Conservation (phyloP, 768 basidiomycete species). For the Amanita fuliginea region DNA sequence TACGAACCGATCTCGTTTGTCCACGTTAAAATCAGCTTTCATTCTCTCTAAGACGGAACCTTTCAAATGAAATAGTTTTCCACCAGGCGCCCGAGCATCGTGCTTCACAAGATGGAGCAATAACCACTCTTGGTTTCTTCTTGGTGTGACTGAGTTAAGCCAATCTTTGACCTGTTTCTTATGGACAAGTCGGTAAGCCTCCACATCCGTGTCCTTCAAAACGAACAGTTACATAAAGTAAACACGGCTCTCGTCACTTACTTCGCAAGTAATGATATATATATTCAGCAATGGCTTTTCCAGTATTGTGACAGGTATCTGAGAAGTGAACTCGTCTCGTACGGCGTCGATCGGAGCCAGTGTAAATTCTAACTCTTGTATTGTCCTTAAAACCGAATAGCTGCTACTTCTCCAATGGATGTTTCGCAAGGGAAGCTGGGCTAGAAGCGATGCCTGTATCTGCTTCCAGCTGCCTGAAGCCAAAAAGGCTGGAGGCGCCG, state of each 20-base stretch:
- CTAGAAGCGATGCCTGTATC: slow-evolving; percentile 48
- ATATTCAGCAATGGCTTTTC: slow-evolving; percentile 84
- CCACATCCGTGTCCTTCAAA: slow-evolving; percentile 47
- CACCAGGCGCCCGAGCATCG: slow-evolving; percentile 45
- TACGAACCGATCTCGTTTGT: slow-evolving; percentile 72
- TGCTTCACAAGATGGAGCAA: slow-evolving; percentile 79
- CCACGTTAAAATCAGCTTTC: slow-evolving; percentile 82
- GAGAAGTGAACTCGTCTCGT: slow-evolving; percentile 66
- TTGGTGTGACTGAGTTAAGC: slow-evolving; percentile 52
- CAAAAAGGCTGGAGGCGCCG: slow-evolving; percentile 51
- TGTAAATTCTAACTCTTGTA: slow-evolving; percentile 78
- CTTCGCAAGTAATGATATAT: slow-evolving; percentile 84
- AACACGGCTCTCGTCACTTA: slow-evolving; percentile 21
- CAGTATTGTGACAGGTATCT: slow-evolving; percentile 65
- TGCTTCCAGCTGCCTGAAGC: slow-evolving; percentile 68
- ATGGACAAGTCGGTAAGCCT: slow-evolving; percentile 66
- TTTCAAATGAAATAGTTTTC: slow-evolving; percentile 76
- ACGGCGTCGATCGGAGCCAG: slow-evolving; percentile 57
- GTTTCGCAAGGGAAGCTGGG: slow-evolving; percentile 76
- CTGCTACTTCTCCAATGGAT: slow-evolving; percentile 85
- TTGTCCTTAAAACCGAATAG: slow-evolving; percentile 66
- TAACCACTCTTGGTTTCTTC: slow-evolving; percentile 89
- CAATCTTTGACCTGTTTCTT: slow-evolving; percentile 91
- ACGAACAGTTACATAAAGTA: slow-evolving; percentile 5
- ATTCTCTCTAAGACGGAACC: slow-evolving; percentile 83